Percentiles rank a stretch among this genome's conserved stretches.
Conservation (phyloP, 257 asterid species). For the Penstemon eatonii region DNA sequence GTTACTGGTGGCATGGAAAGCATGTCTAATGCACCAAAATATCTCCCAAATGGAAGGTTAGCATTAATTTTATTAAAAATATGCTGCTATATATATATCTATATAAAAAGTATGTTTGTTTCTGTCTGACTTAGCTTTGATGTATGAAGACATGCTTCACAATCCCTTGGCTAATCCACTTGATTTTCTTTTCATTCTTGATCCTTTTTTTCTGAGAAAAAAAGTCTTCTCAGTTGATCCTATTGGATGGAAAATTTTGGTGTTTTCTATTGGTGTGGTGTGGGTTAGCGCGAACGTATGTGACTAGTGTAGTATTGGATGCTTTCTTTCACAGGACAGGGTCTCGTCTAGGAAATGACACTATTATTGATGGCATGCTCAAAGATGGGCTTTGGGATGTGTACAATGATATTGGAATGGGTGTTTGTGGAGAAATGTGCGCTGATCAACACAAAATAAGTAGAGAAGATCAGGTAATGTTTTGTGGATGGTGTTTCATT, state of each 20-base stretch:
- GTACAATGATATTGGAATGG: slow-evolving; percentile 94
- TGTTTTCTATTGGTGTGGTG: slow-evolving; percentile 3
- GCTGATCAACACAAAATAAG: slow-evolving; percentile 68
- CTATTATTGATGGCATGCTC: slow-evolving; percentile 83
- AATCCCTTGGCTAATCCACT: not conserved
- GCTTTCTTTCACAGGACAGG: slow-evolving; percentile 58
- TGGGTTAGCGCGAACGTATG: slow-evolving; percentile 13
- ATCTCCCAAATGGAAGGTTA: slow-evolving; percentile 72
- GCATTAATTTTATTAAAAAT: slow-evolving; percentile 22
- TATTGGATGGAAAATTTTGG: slow-evolving; percentile 1
- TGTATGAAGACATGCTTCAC: slow-evolving; percentile 4
- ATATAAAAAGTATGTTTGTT: not conserved
- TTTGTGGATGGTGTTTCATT: slow-evolving; percentile 13
- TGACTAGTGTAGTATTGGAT: slow-evolving; percentile 20
- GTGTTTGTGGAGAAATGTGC: slow-evolving; percentile 89
- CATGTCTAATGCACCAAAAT: slow-evolving; percentile 95
- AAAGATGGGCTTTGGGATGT: slow-evolving; percentile 99
- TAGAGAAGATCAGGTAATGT: slow-evolving; percentile 76
- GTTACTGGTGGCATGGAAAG: slow-evolving; percentile 98
- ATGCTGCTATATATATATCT: not conserved
- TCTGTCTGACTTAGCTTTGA: not conserved
- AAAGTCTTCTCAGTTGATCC: not conserved
- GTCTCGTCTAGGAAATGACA: slow-evolving; percentile 84
- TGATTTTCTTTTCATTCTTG: slow-evolving; percentile 8
- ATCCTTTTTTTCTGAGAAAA: not conserved